Conservation (phyloP, 352 stramenopile species). For the Globisporangium spiculum region DNA sequence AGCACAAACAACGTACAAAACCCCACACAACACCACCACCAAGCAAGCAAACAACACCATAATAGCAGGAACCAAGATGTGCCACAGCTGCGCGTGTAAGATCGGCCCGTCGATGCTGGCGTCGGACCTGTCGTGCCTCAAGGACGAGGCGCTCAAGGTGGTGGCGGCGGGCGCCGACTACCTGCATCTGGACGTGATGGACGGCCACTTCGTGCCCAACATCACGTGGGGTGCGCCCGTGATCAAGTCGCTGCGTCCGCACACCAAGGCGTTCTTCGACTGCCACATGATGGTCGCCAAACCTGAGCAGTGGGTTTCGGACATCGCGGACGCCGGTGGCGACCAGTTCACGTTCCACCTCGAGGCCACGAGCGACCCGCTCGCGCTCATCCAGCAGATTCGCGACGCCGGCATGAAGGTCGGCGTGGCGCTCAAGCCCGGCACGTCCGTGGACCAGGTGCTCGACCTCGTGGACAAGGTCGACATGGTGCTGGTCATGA, state of each 20-base stretch:
- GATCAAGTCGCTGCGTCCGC: slow-evolving; percentile 90
- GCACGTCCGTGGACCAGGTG: slow-evolving; percentile 88
- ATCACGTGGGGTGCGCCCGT: slow-evolving; percentile 96
- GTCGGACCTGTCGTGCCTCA: slow-evolving; percentile 93
- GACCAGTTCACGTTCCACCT: slow-evolving; percentile 97
- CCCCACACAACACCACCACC: neutral
- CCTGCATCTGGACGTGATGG: slow-evolving; percentile 98
- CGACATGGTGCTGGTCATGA: slow-evolving; percentile 98
- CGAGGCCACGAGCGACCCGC: slow-evolving; percentile 73
- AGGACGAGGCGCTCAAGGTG: slow-evolving; percentile 90
- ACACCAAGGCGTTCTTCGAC: slow-evolving; percentile 93
- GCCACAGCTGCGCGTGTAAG: slow-evolving; percentile 76
- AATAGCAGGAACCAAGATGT: slow-evolving; percentile 40
- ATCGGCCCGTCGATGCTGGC: slow-evolving; percentile 94
- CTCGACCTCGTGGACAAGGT: slow-evolving; percentile 84
- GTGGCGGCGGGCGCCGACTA: slow-evolving; percentile 91
- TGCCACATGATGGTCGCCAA: slow-evolving; percentile 98
- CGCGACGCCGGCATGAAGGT: slow-evolving; percentile 92
- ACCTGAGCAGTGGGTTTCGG: slow-evolving; percentile 94
- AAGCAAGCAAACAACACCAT: neutral
- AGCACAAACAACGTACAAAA: neutral
- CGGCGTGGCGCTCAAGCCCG: slow-evolving; percentile 94
- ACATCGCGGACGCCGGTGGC: slow-evolving; percentile 93
- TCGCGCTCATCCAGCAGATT: slow-evolving; percentile 84
- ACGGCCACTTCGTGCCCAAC: slow-evolving; percentile 98